Percentiles rank a stretch among this genome's conserved stretches.
These are phyloP conservation scores for Coix lacrymajobi DNA, from an alignment of 176 grass and related monocot species.

Conservation along the genomic window DNA sequence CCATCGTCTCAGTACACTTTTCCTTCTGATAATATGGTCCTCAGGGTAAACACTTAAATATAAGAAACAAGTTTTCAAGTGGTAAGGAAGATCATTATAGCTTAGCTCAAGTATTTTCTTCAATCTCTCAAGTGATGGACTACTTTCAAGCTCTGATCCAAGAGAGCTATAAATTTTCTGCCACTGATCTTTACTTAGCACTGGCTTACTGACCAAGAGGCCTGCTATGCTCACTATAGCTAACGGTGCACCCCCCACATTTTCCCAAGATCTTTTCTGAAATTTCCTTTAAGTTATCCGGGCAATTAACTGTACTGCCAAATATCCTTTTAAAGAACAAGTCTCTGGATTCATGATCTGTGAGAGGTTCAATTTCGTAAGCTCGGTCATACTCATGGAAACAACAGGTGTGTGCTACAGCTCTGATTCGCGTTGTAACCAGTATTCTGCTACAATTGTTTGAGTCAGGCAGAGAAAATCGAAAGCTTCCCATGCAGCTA, in stretches of 20 bases:
- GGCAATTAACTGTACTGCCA: slow-evolving; percentile 8
- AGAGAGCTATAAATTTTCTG: slow-evolving; percentile 18
- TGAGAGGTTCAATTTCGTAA: slow-evolving; percentile 41
- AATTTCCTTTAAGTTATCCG: not conserved
- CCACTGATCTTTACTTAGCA: slow-evolving; percentile 25
- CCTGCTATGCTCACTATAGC: slow-evolving; percentile 40
- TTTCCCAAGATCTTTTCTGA: slow-evolving; percentile 28
- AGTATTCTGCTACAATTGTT: slow-evolving; percentile 30
- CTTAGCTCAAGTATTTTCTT: slow-evolving; percentile 48
- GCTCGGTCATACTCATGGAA: slow-evolving; percentile 26
- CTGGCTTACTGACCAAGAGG: slow-evolving; percentile 1
- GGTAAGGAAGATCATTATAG: slow-evolving; percentile 39
- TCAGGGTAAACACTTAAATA: slow-evolving; percentile 38
- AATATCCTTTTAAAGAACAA: slow-evolving; percentile 34
- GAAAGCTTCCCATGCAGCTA: slow-evolving; percentile 31
- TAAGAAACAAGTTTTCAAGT: slow-evolving; percentile 39
- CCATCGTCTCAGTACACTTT: slow-evolving; percentile 32
- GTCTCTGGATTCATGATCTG: not conserved
- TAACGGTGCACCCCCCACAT: slow-evolving; percentile 25
- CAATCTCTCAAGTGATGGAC: slow-evolving; percentile 33
- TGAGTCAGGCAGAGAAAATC: slow-evolving; percentile 29
- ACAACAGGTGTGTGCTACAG: slow-evolving; percentile 28
- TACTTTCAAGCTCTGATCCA: slow-evolving; percentile 30
- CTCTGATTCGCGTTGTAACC: slow-evolving; percentile 39
- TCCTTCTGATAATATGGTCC: slow-evolving; percentile 28